Base-by-base conservation (phyloP, 139 green algal species). In the Volvox africanus region DNA sequence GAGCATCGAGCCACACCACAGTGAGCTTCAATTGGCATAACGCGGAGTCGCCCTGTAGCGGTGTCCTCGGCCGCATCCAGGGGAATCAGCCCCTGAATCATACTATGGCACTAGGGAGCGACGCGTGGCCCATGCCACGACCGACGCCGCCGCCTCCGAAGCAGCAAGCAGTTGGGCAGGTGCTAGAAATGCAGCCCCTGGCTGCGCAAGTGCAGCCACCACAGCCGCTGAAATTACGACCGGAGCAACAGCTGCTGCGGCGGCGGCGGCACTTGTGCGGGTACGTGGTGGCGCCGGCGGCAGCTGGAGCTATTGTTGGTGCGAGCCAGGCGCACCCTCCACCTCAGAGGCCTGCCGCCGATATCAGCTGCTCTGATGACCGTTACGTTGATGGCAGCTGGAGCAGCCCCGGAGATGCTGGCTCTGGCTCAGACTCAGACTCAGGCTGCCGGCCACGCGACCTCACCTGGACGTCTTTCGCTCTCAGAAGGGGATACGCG, bases 11-110 rank as follows among this genome's bases (percentile, higher is more conserved):
- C 44, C 44, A 21, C 5, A 81, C 75, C 30, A 81, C 75, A 21
- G 28, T 81, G 75, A 81, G 75, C 33, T 81, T 81, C 75, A 81
- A 81, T 35, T 81, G 75, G 75, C 32, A 81, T 30, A 55, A 81
- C 32, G 75, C 75, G 30, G 75, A 50, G 9, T 81, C 75, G 32
- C 71, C 71, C 22, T n/a, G 22, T 30, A 35, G 71, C 71, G 71
- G 21, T 21, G 71, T 2, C 20, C 18, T 2, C 71, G 22, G 26
- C 71, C 9, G 18, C 71, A 20, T 35, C 71, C 18, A 79, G 26
- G 71, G 35, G 71, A 32, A 33, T n/a, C 71, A 18, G 71, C 20
- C 71, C 21, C 65, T 73, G 65, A 6, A 12, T 30, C 26, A 33
- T 6, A 30, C 71, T 12, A 28, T 12, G 67, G 67, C 67, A 75